Evolutionary conservation across 2,329 filamentous ascomycete species (phyloP), one percentile per base, ranked within the genome.

Genomic region (Onygena corvina): DNA sequence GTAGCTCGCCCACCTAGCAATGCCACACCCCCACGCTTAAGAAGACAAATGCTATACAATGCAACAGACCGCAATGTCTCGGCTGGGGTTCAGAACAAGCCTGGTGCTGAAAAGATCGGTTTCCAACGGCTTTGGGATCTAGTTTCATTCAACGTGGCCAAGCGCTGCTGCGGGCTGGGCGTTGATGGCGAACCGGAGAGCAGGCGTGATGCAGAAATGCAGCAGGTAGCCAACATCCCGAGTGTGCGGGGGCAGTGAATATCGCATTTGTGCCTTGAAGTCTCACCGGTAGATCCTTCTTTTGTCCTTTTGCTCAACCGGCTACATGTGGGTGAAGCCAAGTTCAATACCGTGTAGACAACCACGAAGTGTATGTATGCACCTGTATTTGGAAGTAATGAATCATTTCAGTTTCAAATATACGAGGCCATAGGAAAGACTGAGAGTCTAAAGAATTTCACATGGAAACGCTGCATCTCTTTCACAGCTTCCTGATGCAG

Each of bases 401-500:
- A 40, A 40, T 11, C 36, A n/a, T n/a, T 18, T 40, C 36, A 40
- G 36, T 40, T 40, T 40, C 36, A 40, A 12, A 23, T 40, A 40
- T 40, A 40, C 36, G 36, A 40, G 36, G 18, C 11, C 36, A 40
- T 40, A 21, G n/a, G n/a, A 38, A 18, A 38, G 16, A 38, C n/a
- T 20, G 16, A 18, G 18, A 14, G 27, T 7, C 6, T 12, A 38
- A 20, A 38, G 25, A 21, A 4, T 9, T 12, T 11, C 18, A 7
- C 6, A 11, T 23, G 36, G 9, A 7, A 40, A 23, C 14, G 4
- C 5, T 33, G n/a, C 14, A 33, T 33, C 4, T 9, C 36, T 6
- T 18, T 21, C n/a, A 25, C 20, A n/a, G 11, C 20, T 16, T 21
- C 18, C 36, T 14, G 9, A 21, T 11, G 11, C 3, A 23, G 27